Evolutionary conservation across 2,329 filamentous ascomycete genomes (phyloP).

Genomic region (Didymella exigua): DNA sequence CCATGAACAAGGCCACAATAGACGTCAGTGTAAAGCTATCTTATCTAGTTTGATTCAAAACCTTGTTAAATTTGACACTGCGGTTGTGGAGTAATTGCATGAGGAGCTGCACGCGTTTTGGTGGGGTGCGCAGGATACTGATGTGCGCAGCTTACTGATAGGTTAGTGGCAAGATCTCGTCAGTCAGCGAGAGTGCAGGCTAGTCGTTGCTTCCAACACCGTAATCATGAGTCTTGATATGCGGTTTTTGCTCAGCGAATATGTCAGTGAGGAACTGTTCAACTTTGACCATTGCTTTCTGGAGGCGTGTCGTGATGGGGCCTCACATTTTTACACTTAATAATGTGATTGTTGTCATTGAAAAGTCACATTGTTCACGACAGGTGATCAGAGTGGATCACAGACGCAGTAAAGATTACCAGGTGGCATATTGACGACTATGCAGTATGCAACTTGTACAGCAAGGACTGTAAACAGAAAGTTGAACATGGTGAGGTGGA

Average conservation of each 20-base stretch:
- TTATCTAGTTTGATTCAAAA: too few species aligned
- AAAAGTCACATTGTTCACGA: not conserved
- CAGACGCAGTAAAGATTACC: not conserved
- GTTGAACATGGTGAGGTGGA: not conserved
- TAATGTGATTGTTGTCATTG: not conserved
- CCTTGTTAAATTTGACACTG: too few species aligned
- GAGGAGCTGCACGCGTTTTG: too few species aligned
- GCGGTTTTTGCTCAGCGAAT: not conserved
- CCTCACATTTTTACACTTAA: not conserved
- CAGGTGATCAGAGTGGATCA: not conserved
- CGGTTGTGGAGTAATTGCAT: too few species aligned
- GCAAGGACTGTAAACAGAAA: not conserved
- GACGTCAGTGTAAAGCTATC: too few species aligned
- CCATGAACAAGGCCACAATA: too few species aligned
- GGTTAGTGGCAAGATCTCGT: not conserved
- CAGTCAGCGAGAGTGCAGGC: not conserved
- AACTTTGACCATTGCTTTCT: not conserved
- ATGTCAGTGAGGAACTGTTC: not conserved
- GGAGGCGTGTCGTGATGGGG: not conserved
- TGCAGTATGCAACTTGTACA: not conserved
- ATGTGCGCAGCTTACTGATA: too few species aligned
- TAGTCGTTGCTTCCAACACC: not conserved
- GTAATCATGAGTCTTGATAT: not conserved
- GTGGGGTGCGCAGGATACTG: too few species aligned
- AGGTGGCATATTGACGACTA: not conserved